Conservation (phyloP, 1,284 basidiomycete genomes). For the Ceratobasidium sp. region DNA sequence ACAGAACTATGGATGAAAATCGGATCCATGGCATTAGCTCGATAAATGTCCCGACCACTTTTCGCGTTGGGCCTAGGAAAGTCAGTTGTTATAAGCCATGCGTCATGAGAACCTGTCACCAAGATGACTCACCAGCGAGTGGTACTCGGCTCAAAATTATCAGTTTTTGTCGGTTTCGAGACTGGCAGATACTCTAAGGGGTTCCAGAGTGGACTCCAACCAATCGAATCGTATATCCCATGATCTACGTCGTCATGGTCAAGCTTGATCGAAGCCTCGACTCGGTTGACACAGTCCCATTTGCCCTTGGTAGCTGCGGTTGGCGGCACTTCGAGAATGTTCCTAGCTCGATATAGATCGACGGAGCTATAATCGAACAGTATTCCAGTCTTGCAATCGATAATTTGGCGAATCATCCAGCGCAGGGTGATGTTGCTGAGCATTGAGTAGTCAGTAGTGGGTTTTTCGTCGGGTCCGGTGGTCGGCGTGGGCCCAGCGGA, state of each 20-base stretch:
- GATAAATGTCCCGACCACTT: conserved; percentile 17
- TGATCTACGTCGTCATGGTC: conserved; percentile 16
- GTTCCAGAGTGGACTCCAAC: conserved; percentile 35
- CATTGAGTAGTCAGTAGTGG: conserved; percentile 8
- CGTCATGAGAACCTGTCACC: neutral
- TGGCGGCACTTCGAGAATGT: conserved; percentile 13
- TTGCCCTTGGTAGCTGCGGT: neutral
- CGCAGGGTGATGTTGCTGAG: conserved; percentile 44
- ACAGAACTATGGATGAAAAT: conserved; percentile 42
- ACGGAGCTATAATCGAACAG: conserved; percentile 40
- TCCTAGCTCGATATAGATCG: conserved; percentile 16
- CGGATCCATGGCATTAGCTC: conserved; percentile 10
- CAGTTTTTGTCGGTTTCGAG: conserved; percentile 17
- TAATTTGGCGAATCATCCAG: conserved; percentile 48
- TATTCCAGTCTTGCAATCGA: conserved; percentile 45
- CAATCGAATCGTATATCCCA: conserved; percentile 42
- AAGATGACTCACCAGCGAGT: conserved; percentile 1
- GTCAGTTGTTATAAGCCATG: no score
- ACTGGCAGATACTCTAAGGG: conserved; percentile 10
- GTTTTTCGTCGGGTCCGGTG: neutral
- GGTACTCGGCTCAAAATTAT: conserved; percentile 2
- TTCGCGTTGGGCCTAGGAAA: conserved; percentile 32
- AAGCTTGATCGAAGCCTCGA: conserved; percentile 29
- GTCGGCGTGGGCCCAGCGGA: neutral
- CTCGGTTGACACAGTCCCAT: conserved; percentile 20